phyloP scores from a whole-genome alignment of 495 filamentous ascomycete species.

The Articulospora tetracladia region DNA sequence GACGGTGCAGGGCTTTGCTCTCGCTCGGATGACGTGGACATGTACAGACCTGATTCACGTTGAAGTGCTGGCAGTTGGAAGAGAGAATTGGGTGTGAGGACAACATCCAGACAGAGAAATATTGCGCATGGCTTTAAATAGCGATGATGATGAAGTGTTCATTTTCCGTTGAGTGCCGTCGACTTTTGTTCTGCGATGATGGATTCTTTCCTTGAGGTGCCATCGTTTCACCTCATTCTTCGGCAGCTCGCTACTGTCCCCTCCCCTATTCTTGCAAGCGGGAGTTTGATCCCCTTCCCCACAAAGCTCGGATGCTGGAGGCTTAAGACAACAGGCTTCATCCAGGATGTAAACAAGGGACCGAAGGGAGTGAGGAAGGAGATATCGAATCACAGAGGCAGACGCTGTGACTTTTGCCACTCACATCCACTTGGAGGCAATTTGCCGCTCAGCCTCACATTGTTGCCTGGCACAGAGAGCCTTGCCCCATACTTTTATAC shows the following conservation, averaged over 20 bases:
- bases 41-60: too few relatives aligned
- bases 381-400: neutral
- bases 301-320: neutral
- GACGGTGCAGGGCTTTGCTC: too few relatives aligned
- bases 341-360: too few relatives aligned
- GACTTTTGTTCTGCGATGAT: too few relatives aligned
- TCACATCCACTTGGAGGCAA: neutral
- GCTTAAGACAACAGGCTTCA: neutral
- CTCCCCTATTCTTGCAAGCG: neutral
- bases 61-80: too few relatives aligned
- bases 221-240: neutral
- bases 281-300: neutral
- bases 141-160: neutral
- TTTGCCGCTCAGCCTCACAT: neutral
- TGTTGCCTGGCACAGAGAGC: neutral
- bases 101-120: too few relatives aligned
- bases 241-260: neutral
- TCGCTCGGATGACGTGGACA: too few relatives aligned
- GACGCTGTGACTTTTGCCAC: neutral
- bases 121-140: too few relatives aligned
- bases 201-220: too few relatives aligned
- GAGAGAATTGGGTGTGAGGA: too few relatives aligned
- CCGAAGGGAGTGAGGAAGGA: neutral
- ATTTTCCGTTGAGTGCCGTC: too few relatives aligned
- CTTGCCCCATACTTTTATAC: constrained; percentile 1